A percentile compares a stretch with the other conserved stretches of the same genome.
Conservation (phyloP, 2,329 filamentous ascomycete genomes). For the Biscogniauxia mediterranea region DNA sequence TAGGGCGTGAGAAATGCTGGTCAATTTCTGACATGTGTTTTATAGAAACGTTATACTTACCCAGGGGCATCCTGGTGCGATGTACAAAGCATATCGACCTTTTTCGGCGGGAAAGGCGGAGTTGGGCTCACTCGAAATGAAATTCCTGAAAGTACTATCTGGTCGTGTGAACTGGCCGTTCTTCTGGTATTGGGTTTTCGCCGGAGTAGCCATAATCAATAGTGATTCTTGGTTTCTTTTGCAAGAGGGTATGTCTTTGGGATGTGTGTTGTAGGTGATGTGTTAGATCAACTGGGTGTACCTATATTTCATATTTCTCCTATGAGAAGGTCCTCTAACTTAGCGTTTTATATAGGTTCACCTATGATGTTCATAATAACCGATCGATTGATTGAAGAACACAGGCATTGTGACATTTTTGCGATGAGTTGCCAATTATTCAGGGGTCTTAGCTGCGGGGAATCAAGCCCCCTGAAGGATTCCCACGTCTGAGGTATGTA, state of each 20-base stretch:
- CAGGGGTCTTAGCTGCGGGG: too few relatives aligned
- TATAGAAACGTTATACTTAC: constrained; percentile 33
- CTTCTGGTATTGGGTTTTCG: constrained; percentile 30
- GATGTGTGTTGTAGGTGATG: too few relatives aligned
- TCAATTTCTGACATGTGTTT: background rate
- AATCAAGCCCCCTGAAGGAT: too few relatives aligned
- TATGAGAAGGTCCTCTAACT: too few relatives aligned
- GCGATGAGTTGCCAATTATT: too few relatives aligned
- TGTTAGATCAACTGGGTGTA: too few relatives aligned
- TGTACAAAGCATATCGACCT: constrained; percentile 60
- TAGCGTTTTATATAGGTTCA: too few relatives aligned
- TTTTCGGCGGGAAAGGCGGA: constrained; percentile 57
- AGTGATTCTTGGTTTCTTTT: background rate
- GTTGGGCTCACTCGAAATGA: constrained; percentile 49
- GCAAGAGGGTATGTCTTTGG: background rate
- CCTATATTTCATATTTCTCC: too few relatives aligned
- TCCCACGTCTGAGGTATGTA: too few relatives aligned
- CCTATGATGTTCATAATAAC: too few relatives aligned
- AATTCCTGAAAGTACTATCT: constrained; percentile 53
- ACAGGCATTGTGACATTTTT: too few relatives aligned
- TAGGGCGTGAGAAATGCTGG: background rate
- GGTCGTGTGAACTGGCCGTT: constrained; percentile 54
- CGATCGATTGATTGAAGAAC: too few relatives aligned
- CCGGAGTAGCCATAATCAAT: constrained; percentile 10
- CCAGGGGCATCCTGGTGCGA: constrained; percentile 63